These are phyloP conservation scores for Malassezia arunalokei DNA, from an alignment of 1,284 basidiomycete species.

Conservation along the genomic window DNA sequence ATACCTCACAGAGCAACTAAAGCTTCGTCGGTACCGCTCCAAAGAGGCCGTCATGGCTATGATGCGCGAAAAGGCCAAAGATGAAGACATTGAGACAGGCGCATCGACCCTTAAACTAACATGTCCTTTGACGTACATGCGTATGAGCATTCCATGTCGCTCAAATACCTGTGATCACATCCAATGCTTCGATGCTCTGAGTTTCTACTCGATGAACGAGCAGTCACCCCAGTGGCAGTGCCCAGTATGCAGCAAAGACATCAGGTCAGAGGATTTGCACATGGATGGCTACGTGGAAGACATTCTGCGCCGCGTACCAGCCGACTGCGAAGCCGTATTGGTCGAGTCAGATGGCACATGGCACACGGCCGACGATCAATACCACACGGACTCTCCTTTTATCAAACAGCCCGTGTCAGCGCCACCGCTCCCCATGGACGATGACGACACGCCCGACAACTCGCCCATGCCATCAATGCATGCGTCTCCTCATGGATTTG, in stretches of 20 bases:
- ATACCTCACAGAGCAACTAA: conserved; percentile 24
- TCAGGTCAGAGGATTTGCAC: conserved; percentile 70
- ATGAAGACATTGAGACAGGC: conserved; percentile 40
- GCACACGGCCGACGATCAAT: conserved; percentile 79
- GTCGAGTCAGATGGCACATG: conserved; percentile 89
- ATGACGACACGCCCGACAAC: background rate
- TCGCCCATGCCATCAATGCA: background rate
- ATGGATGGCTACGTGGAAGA: conserved; percentile 73
- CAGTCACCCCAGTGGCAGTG: conserved; percentile 92
- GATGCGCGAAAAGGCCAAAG: conserved; percentile 30
- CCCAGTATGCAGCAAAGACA: conserved; percentile 74
- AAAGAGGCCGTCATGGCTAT: conserved; percentile 29
- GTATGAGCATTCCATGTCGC: conserved; percentile 72
- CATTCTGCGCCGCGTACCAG: conserved; percentile 64
- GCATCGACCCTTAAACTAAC: conserved; percentile 36
- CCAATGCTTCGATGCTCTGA: conserved; percentile 89
- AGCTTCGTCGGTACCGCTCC: conserved; percentile 20
- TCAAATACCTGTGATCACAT: conserved; percentile 74
- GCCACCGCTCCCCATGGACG: background rate
- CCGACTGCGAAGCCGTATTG: conserved; percentile 75
- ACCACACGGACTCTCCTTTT: conserved; percentile 26
- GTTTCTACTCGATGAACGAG: conserved; percentile 90
- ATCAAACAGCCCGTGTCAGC: background rate
- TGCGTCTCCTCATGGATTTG: background rate
- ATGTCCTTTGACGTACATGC: conserved; percentile 65